These are phyloP conservation scores for Leccinum longicurvipes DNA, from an alignment of 768 basidiomycete species.

Conservation along the genomic window DNA sequence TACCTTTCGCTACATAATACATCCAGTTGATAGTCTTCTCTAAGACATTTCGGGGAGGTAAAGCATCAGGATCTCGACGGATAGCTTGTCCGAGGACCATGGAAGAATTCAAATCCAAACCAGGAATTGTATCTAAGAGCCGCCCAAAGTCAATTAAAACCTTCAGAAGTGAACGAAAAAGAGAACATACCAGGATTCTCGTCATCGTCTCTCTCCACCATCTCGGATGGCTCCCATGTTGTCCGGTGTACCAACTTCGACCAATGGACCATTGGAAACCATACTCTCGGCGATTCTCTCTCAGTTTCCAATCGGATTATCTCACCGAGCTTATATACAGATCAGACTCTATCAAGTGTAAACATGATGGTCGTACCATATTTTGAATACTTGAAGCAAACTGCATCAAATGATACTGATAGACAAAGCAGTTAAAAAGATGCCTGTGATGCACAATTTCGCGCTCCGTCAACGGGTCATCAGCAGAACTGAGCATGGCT, in stretches of 20 bases:
- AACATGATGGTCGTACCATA: constrained; percentile 29
- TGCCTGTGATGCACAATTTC: constrained; percentile 61
- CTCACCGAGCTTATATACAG: constrained; percentile 47
- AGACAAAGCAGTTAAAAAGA: constrained; percentile 72
- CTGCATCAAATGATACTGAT: constrained; percentile 52
- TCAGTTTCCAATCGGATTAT: constrained; percentile 54
- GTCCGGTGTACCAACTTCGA: constrained; percentile 40
- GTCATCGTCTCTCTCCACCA: constrained; percentile 50
- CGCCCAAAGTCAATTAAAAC: neutral
- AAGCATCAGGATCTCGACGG: constrained; percentile 68
- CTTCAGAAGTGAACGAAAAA: neutral
- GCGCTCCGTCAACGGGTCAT: constrained; percentile 25
- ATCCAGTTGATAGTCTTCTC: constrained; percentile 49
- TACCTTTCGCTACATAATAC: constrained; percentile 37
- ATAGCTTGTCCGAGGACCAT: constrained; percentile 55
- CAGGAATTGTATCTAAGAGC: constrained; percentile 51
- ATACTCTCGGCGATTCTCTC: constrained; percentile 42
- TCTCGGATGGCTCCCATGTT: constrained; percentile 45
- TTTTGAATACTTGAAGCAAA: constrained; percentile 34
- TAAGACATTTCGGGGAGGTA: constrained; percentile 61
- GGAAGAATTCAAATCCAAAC: constrained; percentile 40
- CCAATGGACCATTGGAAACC: constrained; percentile 48
- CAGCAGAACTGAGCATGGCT: constrained; percentile 41
- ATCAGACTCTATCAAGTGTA: neutral
- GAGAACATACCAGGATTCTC: constrained; percentile 56